Evolutionary conservation across 225 moss, liverwort and hornwort species (phyloP).

Genomic region (Thuidium tamariscinum): DNA sequence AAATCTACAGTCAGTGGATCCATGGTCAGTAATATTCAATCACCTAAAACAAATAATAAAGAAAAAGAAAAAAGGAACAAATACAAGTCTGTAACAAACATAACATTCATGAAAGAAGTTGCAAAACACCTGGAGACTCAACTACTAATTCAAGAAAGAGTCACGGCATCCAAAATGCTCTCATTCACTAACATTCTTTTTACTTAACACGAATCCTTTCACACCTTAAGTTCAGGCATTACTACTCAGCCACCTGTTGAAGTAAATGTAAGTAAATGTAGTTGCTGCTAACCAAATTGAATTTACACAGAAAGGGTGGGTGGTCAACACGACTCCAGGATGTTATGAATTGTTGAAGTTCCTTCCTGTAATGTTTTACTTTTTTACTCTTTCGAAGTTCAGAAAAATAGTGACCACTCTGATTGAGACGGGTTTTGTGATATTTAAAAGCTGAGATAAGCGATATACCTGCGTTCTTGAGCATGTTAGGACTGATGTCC

Average conservation of each 20-base stretch:
- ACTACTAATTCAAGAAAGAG: neutral
- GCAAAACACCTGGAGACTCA: neutral
- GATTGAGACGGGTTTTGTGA: neutral
- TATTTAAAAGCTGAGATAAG: neutral
- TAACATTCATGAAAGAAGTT: neutral
- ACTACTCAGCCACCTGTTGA: neutral
- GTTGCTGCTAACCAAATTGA: neutral
- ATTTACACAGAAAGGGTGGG: neutral
- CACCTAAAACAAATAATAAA: neutral
- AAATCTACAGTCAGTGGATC: constrained; percentile 17
- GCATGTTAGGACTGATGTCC: constrained; percentile 71
- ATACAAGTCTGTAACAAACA: neutral
- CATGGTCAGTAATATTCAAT: neutral
- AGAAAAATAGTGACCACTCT: neutral
- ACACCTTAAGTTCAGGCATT: neutral
- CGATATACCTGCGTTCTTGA: constrained; percentile 53
- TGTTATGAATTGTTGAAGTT: neutral
- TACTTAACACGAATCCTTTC: neutral
- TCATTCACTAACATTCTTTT: neutral
- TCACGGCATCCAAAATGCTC: neutral
- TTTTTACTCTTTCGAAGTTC: neutral
- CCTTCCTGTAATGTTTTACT: neutral
- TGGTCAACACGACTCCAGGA: neutral
- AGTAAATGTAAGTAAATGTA: neutral
- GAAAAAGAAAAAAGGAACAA: neutral